A percentile compares a stretch with the other conserved stretches of the same genome.
Conservation (phyloP, 1,284 basidiomycete species). For the Tilletia caries region DNA sequence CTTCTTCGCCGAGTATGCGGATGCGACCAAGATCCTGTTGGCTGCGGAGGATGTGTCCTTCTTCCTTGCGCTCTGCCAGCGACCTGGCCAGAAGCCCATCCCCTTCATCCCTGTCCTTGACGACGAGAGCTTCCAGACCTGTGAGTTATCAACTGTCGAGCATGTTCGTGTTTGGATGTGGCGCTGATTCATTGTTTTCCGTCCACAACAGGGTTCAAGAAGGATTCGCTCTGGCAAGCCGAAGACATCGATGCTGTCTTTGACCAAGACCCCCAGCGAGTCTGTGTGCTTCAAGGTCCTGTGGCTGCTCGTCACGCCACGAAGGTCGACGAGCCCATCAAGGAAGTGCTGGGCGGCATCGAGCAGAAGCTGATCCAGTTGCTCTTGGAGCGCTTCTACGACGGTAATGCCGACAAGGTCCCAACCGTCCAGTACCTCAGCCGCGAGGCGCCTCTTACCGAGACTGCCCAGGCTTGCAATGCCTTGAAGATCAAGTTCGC, state of each 20-base stretch:
- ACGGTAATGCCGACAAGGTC: slow-evolving; percentile 71
- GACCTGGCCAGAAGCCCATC: slow-evolving; percentile 94
- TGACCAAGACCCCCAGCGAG: slow-evolving; percentile 86
- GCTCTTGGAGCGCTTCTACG: slow-evolving; percentile 77
- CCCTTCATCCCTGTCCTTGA: slow-evolving; percentile 98
- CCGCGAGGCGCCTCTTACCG: slow-evolving; percentile 55
- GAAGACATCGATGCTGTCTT: slow-evolving; percentile 98
- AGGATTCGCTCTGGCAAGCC: slow-evolving; percentile 96
- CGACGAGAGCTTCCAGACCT: slow-evolving; percentile 82
- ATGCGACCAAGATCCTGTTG: slow-evolving; percentile 78
- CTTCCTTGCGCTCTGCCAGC: slow-evolving; percentile 90
- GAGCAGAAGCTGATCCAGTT: slow-evolving; percentile 72
- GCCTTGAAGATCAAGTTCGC: slow-evolving; percentile 57
- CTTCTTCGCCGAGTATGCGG: slow-evolving; percentile 79
- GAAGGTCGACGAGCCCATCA: slow-evolving; percentile 87
- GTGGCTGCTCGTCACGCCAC: slow-evolving; percentile 84
- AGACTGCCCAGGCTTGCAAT: slow-evolving; percentile 54
- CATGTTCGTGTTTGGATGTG: too few species aligned
- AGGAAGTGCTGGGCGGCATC: slow-evolving; percentile 84
- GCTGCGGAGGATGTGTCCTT: slow-evolving; percentile 92
- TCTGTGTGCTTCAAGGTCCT: slow-evolving; percentile 95
- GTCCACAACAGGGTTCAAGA: slow-evolving; percentile 39
- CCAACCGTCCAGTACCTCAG: slow-evolving; percentile 85
- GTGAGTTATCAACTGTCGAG: slow-evolving; percentile 53
- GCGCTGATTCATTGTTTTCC: too few species aligned